Conservation (phyloP, 2,329 filamentous ascomycete species). For the Fusarium sulawesiense region DNA sequence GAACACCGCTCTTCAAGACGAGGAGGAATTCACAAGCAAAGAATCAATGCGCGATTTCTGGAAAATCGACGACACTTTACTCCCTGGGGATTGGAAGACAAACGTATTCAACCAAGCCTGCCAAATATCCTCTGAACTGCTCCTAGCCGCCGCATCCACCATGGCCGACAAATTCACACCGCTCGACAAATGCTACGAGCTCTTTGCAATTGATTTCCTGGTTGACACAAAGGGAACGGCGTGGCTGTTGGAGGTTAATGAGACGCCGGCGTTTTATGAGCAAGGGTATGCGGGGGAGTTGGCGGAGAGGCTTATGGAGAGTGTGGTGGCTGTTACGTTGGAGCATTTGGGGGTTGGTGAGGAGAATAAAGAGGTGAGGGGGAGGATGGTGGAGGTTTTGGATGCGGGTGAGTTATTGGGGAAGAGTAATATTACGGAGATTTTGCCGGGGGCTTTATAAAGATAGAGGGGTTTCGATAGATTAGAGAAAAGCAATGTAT, state of each 20-base stretch:
- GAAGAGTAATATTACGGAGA: conserved; percentile 42
- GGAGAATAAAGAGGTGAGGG: neutral
- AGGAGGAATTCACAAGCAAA: conserved; percentile 48
- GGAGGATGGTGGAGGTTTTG: conserved; percentile 36
- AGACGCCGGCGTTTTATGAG: conserved; percentile 54
- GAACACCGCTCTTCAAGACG: conserved; percentile 53
- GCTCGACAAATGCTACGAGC: conserved; percentile 53
- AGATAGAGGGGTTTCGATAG: too few species aligned
- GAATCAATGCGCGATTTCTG: conserved; percentile 53
- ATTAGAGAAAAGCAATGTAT: neutral
- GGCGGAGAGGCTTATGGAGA: conserved; percentile 52
- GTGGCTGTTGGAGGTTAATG: conserved; percentile 54
- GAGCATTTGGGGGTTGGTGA: conserved; percentile 48
- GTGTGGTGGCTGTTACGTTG: conserved; percentile 49
- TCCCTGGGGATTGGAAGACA: conserved; percentile 50
- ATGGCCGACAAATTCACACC: conserved; percentile 55
- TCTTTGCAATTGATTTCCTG: conserved; percentile 53
- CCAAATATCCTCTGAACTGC: conserved; percentile 49
- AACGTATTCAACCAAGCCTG: conserved; percentile 52
- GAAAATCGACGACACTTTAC: conserved; percentile 45
- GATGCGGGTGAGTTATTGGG: conserved; percentile 35
- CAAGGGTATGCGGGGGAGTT: conserved; percentile 50
- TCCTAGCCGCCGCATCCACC: conserved; percentile 51
- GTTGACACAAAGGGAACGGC: conserved; percentile 48
- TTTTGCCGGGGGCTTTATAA: conserved; percentile 21